Conservation (phyloP, 148 eudicot genomes). For the Tetragonia tetragonoides region DNA sequence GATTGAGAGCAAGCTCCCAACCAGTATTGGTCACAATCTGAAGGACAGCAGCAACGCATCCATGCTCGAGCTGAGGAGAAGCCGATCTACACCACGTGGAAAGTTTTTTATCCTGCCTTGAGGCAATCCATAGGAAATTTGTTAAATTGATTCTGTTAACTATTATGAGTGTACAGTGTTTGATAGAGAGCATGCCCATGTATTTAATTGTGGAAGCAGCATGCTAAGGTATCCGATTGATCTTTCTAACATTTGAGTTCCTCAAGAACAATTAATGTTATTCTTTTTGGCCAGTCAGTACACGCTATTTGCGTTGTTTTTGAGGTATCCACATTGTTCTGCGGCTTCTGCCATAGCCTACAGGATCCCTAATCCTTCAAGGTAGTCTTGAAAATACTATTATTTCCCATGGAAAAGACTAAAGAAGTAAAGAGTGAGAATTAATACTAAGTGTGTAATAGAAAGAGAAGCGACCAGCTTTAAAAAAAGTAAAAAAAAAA, state of each 20-base stretch:
- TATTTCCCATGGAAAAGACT: too few species aligned
- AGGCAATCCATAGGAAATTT: slow-evolving; percentile 12
- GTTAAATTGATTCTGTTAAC: slow-evolving; percentile 1
- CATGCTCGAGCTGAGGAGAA: slow-evolving; percentile 54
- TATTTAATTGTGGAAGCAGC: slow-evolving; percentile 10
- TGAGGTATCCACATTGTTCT: not conserved
- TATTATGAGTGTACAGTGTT: slow-evolving; percentile 23
- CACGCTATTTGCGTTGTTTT: not conserved
- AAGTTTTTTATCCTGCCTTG: slow-evolving; percentile 52
- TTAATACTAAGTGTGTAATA: too few species aligned
- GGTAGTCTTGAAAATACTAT: not conserved
- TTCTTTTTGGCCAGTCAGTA: not conserved
- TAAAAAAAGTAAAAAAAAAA: not conserved
- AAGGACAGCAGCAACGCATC: slow-evolving; percentile 48
- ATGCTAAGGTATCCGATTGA: slow-evolving; percentile 17
- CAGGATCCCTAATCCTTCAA: not conserved
- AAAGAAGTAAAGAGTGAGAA: too few species aligned
- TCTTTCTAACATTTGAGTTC: slow-evolving; percentile 12
- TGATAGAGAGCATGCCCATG: slow-evolving; percentile 22
- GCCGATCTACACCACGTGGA: slow-evolving; percentile 83
- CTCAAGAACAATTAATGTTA: not conserved
- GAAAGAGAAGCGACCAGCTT: too few species aligned
- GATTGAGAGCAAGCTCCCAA: slow-evolving; percentile 44
- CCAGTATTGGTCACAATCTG: slow-evolving; percentile 31
- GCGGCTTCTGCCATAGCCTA: not conserved